A percentile compares a stretch with the other conserved stretches of the same genome.
These are phyloP conservation scores for Ceratorhiza oryzae-sativae DNA, from an alignment of 1,284 basidiomycete genomes.

Conservation along the genomic window DNA sequence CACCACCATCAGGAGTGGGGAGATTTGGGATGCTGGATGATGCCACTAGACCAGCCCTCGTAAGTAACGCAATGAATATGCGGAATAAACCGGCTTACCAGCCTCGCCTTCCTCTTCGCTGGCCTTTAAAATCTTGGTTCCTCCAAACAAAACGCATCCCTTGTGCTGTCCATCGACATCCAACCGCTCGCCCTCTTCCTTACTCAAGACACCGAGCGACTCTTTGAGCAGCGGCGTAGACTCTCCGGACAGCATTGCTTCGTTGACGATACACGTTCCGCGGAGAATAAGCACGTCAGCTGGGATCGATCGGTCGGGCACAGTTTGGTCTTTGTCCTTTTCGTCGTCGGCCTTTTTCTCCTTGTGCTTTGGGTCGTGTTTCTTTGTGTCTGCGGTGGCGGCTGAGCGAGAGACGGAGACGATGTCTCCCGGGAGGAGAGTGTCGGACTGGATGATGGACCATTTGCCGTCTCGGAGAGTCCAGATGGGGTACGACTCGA, in stretches of 20 bases:
- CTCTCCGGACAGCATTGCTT: constrained; percentile 97
- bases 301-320: constrained; percentile 64
- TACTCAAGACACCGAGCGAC: constrained; percentile 72
- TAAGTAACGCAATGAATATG: not conserved
- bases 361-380: constrained; percentile 14
- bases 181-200: constrained; percentile 76
- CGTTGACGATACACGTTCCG: constrained; percentile 93
- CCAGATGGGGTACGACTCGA: constrained; percentile 85
- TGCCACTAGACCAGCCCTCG: constrained; percentile 2
- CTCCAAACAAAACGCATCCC: constrained; percentile 87
- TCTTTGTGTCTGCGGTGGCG: constrained; percentile 22
- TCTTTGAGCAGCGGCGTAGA: constrained; percentile 95
- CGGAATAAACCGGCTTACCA: constrained; percentile 46
- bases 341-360: constrained; percentile 29
- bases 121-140: constrained; percentile 92
- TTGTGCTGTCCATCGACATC: constrained; percentile 87
- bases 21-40: constrained; percentile 9
- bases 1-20: constrained; percentile 83
- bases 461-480: constrained; percentile 83
- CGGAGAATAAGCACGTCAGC: constrained; percentile 88
- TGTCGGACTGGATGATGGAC: constrained; percentile 79
- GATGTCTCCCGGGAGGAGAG: constrained; percentile 88
- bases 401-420: constrained; percentile 65
- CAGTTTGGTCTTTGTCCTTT: constrained; percentile 23
- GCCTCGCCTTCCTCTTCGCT: constrained; percentile 53